Conservation (phyloP, 2,329 filamentous ascomycete genomes). For the Truncatella angustata region DNA sequence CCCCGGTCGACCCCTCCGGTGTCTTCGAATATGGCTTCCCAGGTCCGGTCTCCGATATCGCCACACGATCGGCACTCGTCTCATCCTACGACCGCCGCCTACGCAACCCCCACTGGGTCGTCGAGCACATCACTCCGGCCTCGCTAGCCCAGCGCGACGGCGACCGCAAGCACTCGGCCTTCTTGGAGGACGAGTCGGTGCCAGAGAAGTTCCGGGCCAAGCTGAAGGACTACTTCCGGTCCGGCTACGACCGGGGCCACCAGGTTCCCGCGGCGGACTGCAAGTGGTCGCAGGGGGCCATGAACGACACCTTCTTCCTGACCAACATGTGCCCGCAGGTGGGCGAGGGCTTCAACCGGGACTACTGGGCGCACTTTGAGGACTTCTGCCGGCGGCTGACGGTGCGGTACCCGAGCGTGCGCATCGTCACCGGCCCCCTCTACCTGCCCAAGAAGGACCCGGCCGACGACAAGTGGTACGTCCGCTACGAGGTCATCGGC, state of each 20-base stretch:
- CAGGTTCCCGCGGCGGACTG: constrained; percentile 96
- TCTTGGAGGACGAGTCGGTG: constrained; percentile 77
- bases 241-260: constrained; percentile 92
- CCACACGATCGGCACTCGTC: constrained; percentile 71
- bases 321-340: constrained; percentile 99
- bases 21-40: constrained; percentile 89
- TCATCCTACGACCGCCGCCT: constrained; percentile 88
- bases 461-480: constrained; percentile 88
- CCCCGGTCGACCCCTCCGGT: constrained; percentile 69
- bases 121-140: constrained; percentile 90
- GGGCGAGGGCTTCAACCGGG: constrained; percentile 95
- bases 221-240: constrained; percentile 91
- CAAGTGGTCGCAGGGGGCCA: constrained; percentile 90
- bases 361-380: constrained; percentile 99
- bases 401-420: constrained; percentile 75
- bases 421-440: constrained; percentile 89
- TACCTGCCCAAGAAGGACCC: constrained; percentile 86
- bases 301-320: constrained; percentile 92
- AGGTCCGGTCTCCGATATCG: constrained; percentile 81
- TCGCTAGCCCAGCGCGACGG: constrained; percentile 74
- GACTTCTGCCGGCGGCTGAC: constrained; percentile 91
- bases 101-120: constrained; percentile 91
- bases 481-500: constrained; percentile 93
- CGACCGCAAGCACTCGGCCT: constrained; percentile 80
- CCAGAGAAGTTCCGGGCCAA: constrained; percentile 86